Percentiles rank a stretch among this genome's conserved stretches.
Evolutionary conservation across 176 grass and related monocot genomes (phyloP).

Genomic region (Saccharum spontaneum): DNA sequence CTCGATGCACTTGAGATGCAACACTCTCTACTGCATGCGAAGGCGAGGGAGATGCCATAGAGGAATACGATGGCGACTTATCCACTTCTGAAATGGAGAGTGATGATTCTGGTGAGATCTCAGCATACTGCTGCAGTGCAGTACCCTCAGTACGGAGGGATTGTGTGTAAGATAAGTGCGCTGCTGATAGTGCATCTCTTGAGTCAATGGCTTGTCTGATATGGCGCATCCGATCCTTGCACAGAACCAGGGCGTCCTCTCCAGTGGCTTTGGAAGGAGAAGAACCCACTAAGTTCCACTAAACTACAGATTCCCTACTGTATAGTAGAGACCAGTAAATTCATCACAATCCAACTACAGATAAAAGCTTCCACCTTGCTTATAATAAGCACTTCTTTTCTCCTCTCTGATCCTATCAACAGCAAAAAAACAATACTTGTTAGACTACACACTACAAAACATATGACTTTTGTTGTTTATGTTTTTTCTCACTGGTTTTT

Average conservation of each 20-base stretch:
- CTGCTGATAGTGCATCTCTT: constrained; percentile 72
- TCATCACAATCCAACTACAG: constrained; percentile 16
- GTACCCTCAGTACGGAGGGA: constrained; percentile 65
- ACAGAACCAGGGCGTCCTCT: constrained; percentile 75
- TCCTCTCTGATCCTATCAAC: constrained; percentile 7
- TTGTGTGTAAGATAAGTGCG: constrained; percentile 76
- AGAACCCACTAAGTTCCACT: constrained; percentile 56
- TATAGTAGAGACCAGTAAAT: not conserved
- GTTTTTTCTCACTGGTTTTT: too few relatives aligned
- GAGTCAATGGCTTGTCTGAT: constrained; percentile 75
- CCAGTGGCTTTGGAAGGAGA: constrained; percentile 74
- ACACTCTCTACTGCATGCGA: constrained; percentile 47
- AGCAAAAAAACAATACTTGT: not conserved
- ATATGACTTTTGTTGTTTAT: not conserved
- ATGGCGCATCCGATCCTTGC: constrained; percentile 78
- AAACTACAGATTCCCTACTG: not conserved
- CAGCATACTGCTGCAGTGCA: constrained; percentile 59
- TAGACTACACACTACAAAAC: not conserved
- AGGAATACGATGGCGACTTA: constrained; percentile 88
- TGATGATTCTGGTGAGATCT: constrained; percentile 63
- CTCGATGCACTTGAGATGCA: constrained; percentile 28
- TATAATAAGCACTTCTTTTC: not conserved
- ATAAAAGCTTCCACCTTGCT: constrained; percentile 4
- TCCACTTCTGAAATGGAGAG: constrained; percentile 82
- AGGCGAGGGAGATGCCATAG: constrained; percentile 80